Evolutionary conservation across 1,139 yeast species (phyloP), one percentile per base, ranked within the genome.

Genomic region (Hemisphaericaspora lyxosophila): DNA sequence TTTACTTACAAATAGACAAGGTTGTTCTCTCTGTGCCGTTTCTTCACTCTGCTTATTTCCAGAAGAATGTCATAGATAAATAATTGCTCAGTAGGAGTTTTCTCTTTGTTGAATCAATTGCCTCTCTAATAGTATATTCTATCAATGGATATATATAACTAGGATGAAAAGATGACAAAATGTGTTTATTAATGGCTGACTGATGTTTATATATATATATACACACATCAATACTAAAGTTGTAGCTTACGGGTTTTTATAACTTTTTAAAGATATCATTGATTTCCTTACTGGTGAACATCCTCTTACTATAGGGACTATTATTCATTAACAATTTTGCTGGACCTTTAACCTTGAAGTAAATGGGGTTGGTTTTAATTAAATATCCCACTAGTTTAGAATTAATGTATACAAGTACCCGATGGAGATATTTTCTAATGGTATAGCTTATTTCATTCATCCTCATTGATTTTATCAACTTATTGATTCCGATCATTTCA

Each of bases 321-420:
- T 55, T 57, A 36, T 55, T 53, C 5, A 62, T 26, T 13, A 63
- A 41, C 2, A 62, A 12, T 30, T 45, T 51, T 9, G 55, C 52
- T 1, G 69, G 69, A 3, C 69, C 69, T 30, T 43, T 34, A 7
- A 62, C 37, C 31, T 53, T 49, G 13, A 54, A 41, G 40, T 51
- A 53, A 3, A 61, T 53, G 2, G 62, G 60, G 18, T 39, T 41
- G 34, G 47, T 53, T 19, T 47, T 12, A 14, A 53, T 41, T 17
- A 42, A 33, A 7, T 33, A 14, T 5, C 47, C 47, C 7, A 34
- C 31, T 27, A 48, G 26, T 8, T 47, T 40, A 15, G 32, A 31
- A 18, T 34, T 29, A 9, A 35, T n/a, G 14, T 31, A 33, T 8
- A 22, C 32, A n/a, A 26, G 14, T 14, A 23, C 8, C n/a, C 26